Percentiles rank a stretch among this genome's conserved stretches.
phyloP scores from a whole-genome alignment of 768 basidiomycete species.

The Lentinula edodes region DNA sequence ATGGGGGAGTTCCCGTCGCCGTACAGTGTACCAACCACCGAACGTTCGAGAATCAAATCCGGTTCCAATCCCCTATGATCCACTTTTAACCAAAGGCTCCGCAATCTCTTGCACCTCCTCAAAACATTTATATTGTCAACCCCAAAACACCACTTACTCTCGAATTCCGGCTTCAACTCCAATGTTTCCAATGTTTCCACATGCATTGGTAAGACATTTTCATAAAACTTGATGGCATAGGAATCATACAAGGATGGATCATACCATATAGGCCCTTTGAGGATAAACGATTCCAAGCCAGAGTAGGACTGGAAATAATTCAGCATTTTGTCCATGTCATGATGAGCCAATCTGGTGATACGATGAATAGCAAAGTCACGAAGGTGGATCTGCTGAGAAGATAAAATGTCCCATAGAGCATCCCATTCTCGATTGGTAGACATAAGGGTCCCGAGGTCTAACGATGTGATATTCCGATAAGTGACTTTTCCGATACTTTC shows the following conservation, averaged over 20 bases:
- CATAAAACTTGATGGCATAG: background rate
- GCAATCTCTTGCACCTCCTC: background rate
- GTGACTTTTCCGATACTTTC: background rate
- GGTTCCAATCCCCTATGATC: background rate
- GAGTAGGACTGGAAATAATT: background rate
- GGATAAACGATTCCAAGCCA: background rate
- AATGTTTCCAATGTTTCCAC: background rate
- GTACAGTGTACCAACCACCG: background rate
- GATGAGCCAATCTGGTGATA: background rate
- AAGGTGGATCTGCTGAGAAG: background rate
- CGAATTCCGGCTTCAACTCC: background rate
- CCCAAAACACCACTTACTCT: conserved; percentile 1
- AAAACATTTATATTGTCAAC: background rate
- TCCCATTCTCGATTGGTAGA: background rate
- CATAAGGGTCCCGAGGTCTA: background rate
- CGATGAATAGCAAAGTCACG: background rate
- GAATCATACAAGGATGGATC: background rate
- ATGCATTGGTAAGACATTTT: background rate
- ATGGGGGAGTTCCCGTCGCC: background rate
- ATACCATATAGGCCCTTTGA: background rate
- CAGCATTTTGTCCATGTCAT: background rate
- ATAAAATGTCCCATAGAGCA: background rate
- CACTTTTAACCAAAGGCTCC: background rate
- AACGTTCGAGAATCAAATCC: background rate
- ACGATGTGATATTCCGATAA: background rate